Conservation (phyloP, 2,329 filamentous ascomycete species). For the Coniella lustricola region DNA sequence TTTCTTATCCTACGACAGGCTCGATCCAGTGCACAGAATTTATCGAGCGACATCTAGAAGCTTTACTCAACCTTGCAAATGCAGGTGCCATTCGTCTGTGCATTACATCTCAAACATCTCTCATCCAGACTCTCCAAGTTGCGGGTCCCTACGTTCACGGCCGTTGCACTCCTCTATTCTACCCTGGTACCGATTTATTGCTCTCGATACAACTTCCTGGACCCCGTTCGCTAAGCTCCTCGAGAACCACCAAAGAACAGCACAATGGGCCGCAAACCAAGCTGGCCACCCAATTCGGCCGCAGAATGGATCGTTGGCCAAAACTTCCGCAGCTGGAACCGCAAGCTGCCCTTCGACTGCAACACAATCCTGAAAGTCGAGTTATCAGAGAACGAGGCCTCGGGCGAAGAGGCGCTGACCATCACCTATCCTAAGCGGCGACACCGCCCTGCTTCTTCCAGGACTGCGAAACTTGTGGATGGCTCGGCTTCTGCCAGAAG, state of each 20-base stretch:
- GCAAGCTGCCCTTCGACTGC: conserved; percentile 7
- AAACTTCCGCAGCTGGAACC: conserved; percentile 22
- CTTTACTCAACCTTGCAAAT: too few species aligned
- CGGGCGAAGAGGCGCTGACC: conserved; percentile 39
- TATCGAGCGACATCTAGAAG: too few species aligned
- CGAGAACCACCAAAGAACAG: background rate
- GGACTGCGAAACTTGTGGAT: background rate
- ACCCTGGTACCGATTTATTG: background rate
- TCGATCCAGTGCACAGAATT: too few species aligned
- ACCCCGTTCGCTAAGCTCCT: background rate
- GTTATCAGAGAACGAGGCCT: conserved; percentile 45
- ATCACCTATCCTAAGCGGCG: conserved; percentile 40
- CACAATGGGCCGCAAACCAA: conserved; percentile 8
- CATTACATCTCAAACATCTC: too few species aligned
- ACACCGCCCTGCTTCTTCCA: background rate
- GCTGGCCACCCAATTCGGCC: conserved; percentile 31
- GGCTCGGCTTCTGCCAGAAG: conserved; percentile 27
- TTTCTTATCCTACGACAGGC: too few species aligned
- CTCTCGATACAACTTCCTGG: too few species aligned
- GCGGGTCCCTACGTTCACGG: too few species aligned
- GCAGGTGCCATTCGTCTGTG: too few species aligned
- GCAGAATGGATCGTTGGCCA: conserved; percentile 34
- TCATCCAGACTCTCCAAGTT: too few species aligned
- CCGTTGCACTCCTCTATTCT: too few species aligned
- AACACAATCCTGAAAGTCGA: conserved; percentile 32